Percentiles rank a stretch among this genome's conserved stretches.
Evolutionary conservation across 306 rosid genomes (phyloP).

Genomic region (Casuarina glauca): DNA sequence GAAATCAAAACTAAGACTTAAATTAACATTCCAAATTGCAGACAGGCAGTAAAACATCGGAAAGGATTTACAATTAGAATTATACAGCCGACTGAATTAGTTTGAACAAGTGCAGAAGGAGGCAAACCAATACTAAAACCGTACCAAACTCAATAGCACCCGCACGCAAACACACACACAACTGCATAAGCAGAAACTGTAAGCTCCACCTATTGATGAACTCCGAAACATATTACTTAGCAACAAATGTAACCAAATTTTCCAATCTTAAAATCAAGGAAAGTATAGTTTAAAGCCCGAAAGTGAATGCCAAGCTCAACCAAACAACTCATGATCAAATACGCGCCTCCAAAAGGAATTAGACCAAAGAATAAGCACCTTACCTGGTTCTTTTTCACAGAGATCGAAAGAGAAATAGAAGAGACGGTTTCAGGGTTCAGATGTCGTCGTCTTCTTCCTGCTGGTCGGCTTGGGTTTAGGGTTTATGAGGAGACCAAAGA

Average conservation of each 20-base stretch:
- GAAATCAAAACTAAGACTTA: neutral
- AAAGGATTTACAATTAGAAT: neutral
- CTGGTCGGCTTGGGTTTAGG: constrained; percentile 5
- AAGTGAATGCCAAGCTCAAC: neutral
- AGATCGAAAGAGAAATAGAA: neutral
- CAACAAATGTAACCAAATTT: neutral
- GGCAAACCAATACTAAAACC: neutral
- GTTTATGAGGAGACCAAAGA: neutral
- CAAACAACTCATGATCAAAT: neutral
- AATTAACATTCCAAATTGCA: neutral
- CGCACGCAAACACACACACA: neutral
- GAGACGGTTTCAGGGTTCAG: neutral
- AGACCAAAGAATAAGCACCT: neutral
- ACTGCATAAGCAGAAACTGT: neutral
- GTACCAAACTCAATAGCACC: neutral
- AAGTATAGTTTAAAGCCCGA: neutral
- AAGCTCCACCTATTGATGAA: neutral
- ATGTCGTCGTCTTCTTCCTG: neutral
- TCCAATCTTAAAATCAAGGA: neutral
- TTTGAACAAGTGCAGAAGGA: neutral
- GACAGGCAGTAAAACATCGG: neutral
- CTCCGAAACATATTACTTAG: neutral
- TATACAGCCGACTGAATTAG: neutral
- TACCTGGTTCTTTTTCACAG: neutral
- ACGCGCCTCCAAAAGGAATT: neutral